Evolutionary conservation across 2,329 filamentous ascomycete species (phyloP), one percentile per base, ranked within the genome.

Genomic region (Arachnomyces sp.): DNA sequence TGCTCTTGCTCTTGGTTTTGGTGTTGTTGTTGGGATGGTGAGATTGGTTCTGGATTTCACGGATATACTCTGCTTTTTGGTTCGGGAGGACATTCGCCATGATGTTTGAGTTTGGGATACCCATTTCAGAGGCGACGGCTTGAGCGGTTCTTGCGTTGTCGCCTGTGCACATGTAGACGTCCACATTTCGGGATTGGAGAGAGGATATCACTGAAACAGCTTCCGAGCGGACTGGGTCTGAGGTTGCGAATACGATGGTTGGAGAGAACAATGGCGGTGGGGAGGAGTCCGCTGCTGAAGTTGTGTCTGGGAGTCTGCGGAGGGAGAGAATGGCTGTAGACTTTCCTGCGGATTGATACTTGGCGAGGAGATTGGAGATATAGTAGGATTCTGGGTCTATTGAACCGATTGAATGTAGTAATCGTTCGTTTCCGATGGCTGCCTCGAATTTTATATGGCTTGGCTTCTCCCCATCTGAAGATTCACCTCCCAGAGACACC

Each of bases 151-250:
- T 80, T n/a, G 71, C 67, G 55, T 95, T 95, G 67, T 95, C 89
- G 21, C 89, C 89, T 0, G 87, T 93, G 29, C 95, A 80, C 86
- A 95, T 93, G 79, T 83, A 95, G 3, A 94, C 84, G 25, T 80
- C 76, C 34, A 84, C 80, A 14, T 82, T 79, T 12, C 75, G 75
- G 3, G 72, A 62, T 32, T 77, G 74, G 0, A 95, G 75, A 1
- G 79, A 71, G 5, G 65, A 61, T 43, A 94, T 74, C 13, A 90
- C 78, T 6, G 67, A 55, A 1, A 66, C 62, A 0, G 87, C 80
- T 61, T 93, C 86, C 0, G 78, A 74, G 2, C 89, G 82, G 47
- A 95, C 76, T 1, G 86, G 80, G 50, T 95, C 89, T 0, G 88
- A 81, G 36, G 90, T 82, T 34, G 86, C 80, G 48, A 95, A 80